Conservation (phyloP, 192 early-diverging fungal species). For the Linnemannia elongata region DNA sequence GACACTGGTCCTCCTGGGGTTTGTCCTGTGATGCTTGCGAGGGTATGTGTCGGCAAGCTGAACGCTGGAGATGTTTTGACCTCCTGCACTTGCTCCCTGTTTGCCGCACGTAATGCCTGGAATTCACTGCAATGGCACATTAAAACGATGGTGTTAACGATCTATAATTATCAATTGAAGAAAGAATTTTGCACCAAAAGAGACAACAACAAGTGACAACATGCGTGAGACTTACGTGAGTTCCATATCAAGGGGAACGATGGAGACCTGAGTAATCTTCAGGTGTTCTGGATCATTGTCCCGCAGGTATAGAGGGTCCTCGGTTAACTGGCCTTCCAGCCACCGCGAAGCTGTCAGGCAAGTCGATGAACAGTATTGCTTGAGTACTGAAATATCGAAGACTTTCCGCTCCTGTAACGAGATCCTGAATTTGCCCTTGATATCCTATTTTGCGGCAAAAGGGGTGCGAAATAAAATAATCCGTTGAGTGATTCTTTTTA, state of each 20-base stretch:
- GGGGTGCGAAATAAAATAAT: conserved; percentile 13
- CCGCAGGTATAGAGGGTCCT: conserved; percentile 81
- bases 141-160: neutral
- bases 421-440: conserved; percentile 76
- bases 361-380: conserved; percentile 74
- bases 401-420: conserved; percentile 80
- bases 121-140: conserved; percentile 17
- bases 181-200: neutral
- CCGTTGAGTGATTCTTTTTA: neutral
- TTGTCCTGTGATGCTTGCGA: neutral
- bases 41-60: conserved; percentile 15
- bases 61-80: conserved; percentile 14
- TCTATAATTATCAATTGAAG: neutral
- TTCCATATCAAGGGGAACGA: conserved; percentile 46
- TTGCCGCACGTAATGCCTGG: conserved; percentile 15
- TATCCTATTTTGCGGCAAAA: conserved; percentile 39
- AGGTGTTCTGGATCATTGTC: conserved; percentile 50
- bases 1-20: neutral
- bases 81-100: neutral
- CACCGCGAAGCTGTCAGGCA: conserved; percentile 84
- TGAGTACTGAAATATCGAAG: conserved; percentile 78
- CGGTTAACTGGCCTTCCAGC: conserved; percentile 76
- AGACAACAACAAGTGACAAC: no score
- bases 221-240: conserved; percentile 24
- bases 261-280: conserved; percentile 24